Base-by-base conservation (phyloP, 176 grass and related monocot genomes). In the Oryza officinalis region DNA sequence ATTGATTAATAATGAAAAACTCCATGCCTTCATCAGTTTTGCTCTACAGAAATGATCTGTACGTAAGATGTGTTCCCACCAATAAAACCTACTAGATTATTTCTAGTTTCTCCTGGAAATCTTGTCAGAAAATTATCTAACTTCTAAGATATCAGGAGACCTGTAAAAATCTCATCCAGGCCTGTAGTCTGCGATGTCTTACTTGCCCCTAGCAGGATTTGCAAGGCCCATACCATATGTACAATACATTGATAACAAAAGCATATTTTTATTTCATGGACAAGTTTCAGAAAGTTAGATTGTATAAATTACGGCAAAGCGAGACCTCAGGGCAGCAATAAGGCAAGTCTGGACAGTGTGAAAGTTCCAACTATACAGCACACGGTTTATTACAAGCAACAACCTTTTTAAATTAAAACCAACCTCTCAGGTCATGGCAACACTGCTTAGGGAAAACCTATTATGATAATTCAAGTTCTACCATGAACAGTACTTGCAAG, bases 391-490 rank as follows among this genome's bases (percentile, higher is more conserved):
- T 27, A 49, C 76, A 89, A 72, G 25, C 10, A 64, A 49, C 0
- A 40, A 30, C 0, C 35, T 76, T 54, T 57, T 50, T n/a, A n/a
- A 52, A 41, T 50, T 15, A 60, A 33, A 71, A 18, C 50, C 41
- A 71, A 72, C 31, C 28, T 65, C n/a, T 69, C 71, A 60, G 10
- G 65, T 45, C 81, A 74, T 9, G 27, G 15, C 11, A 74, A 84
- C 23, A 61, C 30, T 13, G 3, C 40, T 38, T 33, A 81, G 71
- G 44, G 17, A 75, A 75, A 8, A 43, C 26, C 65, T 65, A 27
- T 54, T 28, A 81, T 18, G 2, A 70, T 65, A 35, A 47, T 76
- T 57, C 50, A 77, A 67, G 72, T 44, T 72, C 74, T 81, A 47
- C 28, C 25, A 17, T 86, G 30, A 69, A 49, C 38, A 59, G 9